Base-by-base conservation (phyloP, 2,329 filamentous ascomycete genomes). In the Phoma sp. region DNA sequence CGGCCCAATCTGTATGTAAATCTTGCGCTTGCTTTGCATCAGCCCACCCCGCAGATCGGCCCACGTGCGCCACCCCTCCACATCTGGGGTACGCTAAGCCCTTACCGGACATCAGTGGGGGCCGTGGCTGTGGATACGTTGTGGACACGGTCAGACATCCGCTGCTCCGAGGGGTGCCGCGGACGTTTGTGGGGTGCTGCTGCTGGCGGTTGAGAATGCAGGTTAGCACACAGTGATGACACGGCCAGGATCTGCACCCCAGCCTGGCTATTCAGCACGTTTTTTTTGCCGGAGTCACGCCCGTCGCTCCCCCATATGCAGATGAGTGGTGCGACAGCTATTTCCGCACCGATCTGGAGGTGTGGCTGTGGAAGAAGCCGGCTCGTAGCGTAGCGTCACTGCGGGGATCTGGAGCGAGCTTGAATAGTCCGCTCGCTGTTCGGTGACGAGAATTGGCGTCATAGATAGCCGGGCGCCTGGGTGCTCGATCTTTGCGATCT, bases 41-140 rank as follows among this genome's bases (percentile, higher is more conserved):
- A 50, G 37, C 31, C 48, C 37, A 51, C 48, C 54, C 48, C 48
- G 36, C 55, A 58, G n/a, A 52, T 46, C 50, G 40, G 24, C 44
- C 53, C 45, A 39, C 51, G 43, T 47, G 51, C 47, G 56, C 47
- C 51, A 55, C 45, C 9, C 10, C 51, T 35, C 51, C 51, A 49
- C 44, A 54, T 35, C 6, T 35, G 51, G 51, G 51, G 25, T 33
- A 25, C 48, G 29, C 48, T 51, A 57, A 32, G 5, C 54, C 22
- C 17, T 17, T 33, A 17, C 9, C 9, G 32, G 9, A 22, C 13
- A 1, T 6, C 19, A 17, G 29, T 33, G 41, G 31, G 6, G 29
- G 3, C 12, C 17, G 4, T 13, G 1, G 29, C 17, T 43, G 40
- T 27, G 40, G 52, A 37, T 15, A 24, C 36, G 35, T 19, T 19